Percentiles rank a stretch among this genome's conserved stretches.
Evolutionary conservation across 1,139 yeast species (phyloP).

Genomic region (Kurtzmaniella quercitrusa): DNA sequence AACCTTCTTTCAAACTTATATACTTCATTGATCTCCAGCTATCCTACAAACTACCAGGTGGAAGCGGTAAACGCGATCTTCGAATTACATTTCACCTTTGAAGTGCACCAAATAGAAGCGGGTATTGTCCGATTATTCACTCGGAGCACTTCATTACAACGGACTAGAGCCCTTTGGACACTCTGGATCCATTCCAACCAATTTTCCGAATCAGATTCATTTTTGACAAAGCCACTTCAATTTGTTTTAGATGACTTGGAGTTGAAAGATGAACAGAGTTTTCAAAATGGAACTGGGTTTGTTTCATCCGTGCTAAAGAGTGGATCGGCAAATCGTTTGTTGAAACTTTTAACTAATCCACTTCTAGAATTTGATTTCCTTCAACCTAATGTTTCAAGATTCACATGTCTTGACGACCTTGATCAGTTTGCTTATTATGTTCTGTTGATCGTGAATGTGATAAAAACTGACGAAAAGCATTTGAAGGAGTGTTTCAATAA

Average conservation of each 20-base stretch:
- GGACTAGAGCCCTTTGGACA: conserved; percentile 47
- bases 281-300: conserved; percentile 45
- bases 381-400: conserved; percentile 6
- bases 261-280: conserved; percentile 28
- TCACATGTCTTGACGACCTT: conserved; percentile 45
- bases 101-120: conserved; percentile 52
- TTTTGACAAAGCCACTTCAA: conserved; percentile 65
- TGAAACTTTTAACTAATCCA: conserved; percentile 53
- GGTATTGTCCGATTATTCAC: conserved; percentile 49
- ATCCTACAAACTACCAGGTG: conserved; percentile 51
- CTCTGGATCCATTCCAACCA: conserved; percentile 58
- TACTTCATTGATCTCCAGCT: conserved; percentile 40
- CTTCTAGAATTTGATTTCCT: conserved; percentile 37
- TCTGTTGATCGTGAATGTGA: conserved; percentile 45
- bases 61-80: conserved; percentile 55
- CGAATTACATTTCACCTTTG: conserved; percentile 22
- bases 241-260: conserved; percentile 61
- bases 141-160: conserved; percentile 22
- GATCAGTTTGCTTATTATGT: conserved; percentile 56
- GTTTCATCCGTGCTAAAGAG: conserved; percentile 42
- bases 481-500: conserved; percentile 45
- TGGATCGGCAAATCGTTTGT: conserved; percentile 57
- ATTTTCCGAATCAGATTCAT: conserved; percentile 35
- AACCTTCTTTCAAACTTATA: conserved; percentile 40
- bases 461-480: conserved; percentile 38